Percentiles rank a stretch among this genome's conserved stretches.
Conservation (phyloP, 805 yeast species). For the Starmerella davenportii region DNA sequence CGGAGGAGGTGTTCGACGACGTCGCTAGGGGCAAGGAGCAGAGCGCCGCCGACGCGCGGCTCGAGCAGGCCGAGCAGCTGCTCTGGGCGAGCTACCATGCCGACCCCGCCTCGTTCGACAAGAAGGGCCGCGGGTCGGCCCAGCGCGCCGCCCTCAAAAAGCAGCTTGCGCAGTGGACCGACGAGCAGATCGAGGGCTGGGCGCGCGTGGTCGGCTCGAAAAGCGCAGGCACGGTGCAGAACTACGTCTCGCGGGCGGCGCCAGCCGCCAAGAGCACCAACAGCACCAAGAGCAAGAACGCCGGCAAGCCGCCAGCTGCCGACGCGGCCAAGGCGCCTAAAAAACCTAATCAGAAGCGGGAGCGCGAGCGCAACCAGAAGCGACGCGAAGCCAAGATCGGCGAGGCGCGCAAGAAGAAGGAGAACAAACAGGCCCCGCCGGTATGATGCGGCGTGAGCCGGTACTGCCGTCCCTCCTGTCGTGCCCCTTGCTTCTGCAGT, state of each 20-base stretch:
- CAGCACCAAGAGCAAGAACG: neutral
- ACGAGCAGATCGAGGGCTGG: slow-evolving; percentile 93
- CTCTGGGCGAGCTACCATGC: slow-evolving; percentile 16
- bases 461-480: too few relatives aligned
- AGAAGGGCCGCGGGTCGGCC: slow-evolving; percentile 33
- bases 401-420: neutral
- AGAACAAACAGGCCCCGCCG: neutral
- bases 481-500: too few relatives aligned
- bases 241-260: neutral
- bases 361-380: neutral
- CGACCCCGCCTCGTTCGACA: slow-evolving; percentile 33
- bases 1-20: slow-evolving; percentile 40
- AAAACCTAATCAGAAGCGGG: neutral
- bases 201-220: slow-evolving; percentile 30
- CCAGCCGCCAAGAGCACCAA: neutral
- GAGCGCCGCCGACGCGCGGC: slow-evolving; percentile 29
- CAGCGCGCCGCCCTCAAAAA: slow-evolving; percentile 34
- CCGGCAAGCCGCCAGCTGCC: neutral
- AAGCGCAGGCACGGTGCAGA: neutral
- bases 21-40: slow-evolving; percentile 13
- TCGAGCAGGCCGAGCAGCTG: slow-evolving; percentile 23
- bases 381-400: neutral
- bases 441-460: too few relatives aligned
- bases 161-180: slow-evolving; percentile 48
- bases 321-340: neutral